phyloP scores from a whole-genome alignment of 1,139 yeast genomes.

The Magnusiomyces tetraspermus region DNA sequence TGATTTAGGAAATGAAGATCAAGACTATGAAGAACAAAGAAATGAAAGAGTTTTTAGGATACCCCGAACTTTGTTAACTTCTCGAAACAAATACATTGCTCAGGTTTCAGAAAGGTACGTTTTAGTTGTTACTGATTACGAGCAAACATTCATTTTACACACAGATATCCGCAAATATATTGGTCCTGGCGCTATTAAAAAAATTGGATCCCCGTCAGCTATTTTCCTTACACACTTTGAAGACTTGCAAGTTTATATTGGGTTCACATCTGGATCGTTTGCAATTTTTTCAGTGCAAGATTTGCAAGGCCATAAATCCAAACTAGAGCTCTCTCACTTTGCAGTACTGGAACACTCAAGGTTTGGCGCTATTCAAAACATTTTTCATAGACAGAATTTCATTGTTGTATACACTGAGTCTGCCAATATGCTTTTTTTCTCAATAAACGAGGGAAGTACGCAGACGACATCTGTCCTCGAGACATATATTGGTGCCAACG shows the following conservation, averaged over 20 bases:
- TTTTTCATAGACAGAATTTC: constrained; percentile 12
- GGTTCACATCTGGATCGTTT: constrained; percentile 14
- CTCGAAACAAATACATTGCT: constrained; percentile 12
- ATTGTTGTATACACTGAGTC: constrained; percentile 13
- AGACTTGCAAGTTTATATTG: constrained; percentile 10
- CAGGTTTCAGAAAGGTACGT: constrained; percentile 2
- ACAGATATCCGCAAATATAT: constrained; percentile 8
- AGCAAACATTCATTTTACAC: constrained; percentile 1
- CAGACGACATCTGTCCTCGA: constrained; percentile 12
- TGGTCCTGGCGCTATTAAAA: background rate
- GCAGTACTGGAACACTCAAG: constrained; percentile 8
- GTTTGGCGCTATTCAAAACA: constrained; percentile 11
- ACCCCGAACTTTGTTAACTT: constrained; percentile 7
- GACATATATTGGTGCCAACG: constrained; percentile 12
- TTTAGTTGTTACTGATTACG: constrained; percentile 8
- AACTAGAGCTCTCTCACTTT: constrained; percentile 6
- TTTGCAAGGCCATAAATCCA: constrained; percentile 2
- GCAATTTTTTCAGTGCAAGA: constrained; percentile 10
- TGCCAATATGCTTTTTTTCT: constrained; percentile 11
- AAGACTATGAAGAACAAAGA: background rate
- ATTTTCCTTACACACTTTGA: constrained; percentile 11
- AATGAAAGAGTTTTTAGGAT: background rate
- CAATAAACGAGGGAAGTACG: constrained; percentile 12
- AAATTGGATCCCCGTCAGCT: constrained; percentile 10
- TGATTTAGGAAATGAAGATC: background rate